Conservation (phyloP, 305 asterid genomes). For the Solanum chacoense region DNA sequence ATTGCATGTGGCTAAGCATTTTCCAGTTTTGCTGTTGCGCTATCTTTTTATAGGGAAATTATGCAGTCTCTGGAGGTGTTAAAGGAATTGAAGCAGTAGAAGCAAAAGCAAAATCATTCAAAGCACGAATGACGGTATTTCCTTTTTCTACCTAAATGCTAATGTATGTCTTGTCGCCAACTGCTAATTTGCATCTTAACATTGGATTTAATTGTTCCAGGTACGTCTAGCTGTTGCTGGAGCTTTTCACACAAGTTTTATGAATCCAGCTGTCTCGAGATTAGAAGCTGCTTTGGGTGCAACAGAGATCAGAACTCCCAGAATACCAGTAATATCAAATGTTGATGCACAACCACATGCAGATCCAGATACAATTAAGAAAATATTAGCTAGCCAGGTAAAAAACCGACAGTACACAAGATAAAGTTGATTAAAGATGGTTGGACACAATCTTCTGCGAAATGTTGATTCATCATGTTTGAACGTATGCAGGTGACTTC, state of each 20-base stretch:
- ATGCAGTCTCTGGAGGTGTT: constrained; percentile 95
- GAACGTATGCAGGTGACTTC: constrained; percentile 57
- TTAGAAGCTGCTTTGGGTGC: constrained; percentile 82
- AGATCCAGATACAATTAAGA: constrained; percentile 75
- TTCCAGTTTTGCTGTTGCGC: neutral
- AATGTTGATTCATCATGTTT: neutral
- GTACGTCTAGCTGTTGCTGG: constrained; percentile 97
- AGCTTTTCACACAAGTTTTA: constrained; percentile 88
- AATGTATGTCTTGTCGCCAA: neutral
- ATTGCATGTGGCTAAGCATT: neutral
- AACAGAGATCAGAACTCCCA: constrained; percentile 63
- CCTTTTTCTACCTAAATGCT: neutral
- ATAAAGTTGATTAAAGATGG: neutral
- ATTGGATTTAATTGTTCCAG: constrained; percentile 20
- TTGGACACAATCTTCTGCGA: neutral
- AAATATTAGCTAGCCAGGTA: constrained; percentile 85
- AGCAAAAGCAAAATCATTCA: constrained; percentile 94
- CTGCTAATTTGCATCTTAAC: neutral
- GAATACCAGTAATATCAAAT: constrained; percentile 92
- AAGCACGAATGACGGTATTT: constrained; percentile 89
- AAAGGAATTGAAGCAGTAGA: constrained; percentile 97
- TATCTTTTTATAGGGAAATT: constrained; percentile 58
- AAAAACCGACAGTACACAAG: neutral
- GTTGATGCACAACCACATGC: constrained; percentile 95
- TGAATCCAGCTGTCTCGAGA: constrained; percentile 94